Conservation (phyloP, 75 land plant genomes). For the Azolla pinnata region DNA sequence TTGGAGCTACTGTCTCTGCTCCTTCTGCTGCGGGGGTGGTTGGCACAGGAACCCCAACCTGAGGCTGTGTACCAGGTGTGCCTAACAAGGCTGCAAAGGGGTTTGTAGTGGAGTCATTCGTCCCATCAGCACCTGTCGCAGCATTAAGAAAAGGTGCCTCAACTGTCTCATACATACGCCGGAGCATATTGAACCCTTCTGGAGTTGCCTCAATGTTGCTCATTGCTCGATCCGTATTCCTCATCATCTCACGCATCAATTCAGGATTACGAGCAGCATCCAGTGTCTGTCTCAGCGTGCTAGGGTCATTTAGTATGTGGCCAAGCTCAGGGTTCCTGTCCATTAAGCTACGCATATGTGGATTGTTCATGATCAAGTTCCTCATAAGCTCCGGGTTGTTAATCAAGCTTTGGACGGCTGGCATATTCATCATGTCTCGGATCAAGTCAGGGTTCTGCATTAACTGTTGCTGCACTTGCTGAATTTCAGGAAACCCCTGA, state of each 20-base stretch:
- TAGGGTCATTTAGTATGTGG: constrained; percentile 81
- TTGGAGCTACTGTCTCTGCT: constrained; percentile 53
- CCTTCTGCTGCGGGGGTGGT: constrained; percentile 31
- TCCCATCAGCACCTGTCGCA: constrained; percentile 53
- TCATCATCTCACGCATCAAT: constrained; percentile 91
- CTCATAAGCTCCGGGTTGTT: constrained; percentile 88
- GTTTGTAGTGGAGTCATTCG: constrained; percentile 45
- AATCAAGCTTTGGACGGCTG: constrained; percentile 80
- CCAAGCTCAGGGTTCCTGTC: constrained; percentile 88
- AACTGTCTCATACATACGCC: constrained; percentile 94
- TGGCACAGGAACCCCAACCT: constrained; percentile 20
- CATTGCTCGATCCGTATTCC: constrained; percentile 92
- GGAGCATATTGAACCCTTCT: constrained; percentile 91
- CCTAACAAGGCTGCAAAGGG: constrained; percentile 80
- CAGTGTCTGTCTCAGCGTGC: constrained; percentile 72
- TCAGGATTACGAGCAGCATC: constrained; percentile 93
- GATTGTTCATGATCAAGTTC: constrained; percentile 76
- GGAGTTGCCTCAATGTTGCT: constrained; percentile 95
- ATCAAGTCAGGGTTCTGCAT: constrained; percentile 90
- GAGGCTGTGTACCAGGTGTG: constrained; percentile 23
- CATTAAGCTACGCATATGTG: constrained; percentile 82
- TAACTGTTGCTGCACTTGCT: constrained; percentile 84
- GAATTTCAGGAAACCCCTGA: constrained; percentile 56
- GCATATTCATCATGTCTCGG: constrained; percentile 89
- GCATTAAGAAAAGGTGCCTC: constrained; percentile 90